phyloP scores from a whole-genome alignment of 2,329 filamentous ascomycete genomes.

The Lomentospora prolificans region DNA sequence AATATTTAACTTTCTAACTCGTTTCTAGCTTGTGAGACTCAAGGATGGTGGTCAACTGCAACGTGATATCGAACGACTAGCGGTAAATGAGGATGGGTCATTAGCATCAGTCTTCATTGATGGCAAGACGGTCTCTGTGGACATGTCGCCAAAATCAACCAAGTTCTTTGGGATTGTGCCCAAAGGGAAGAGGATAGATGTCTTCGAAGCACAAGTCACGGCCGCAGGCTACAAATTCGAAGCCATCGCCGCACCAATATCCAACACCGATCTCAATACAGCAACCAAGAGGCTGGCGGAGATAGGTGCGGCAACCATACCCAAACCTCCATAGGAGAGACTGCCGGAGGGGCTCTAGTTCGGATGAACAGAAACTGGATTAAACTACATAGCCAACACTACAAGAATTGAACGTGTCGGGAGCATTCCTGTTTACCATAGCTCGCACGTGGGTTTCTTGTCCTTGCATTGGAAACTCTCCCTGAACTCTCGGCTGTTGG shows the following conservation, averaged over 20 bases:
- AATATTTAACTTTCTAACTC: not conserved
- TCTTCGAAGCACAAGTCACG: not conserved
- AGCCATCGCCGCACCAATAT: not conserved
- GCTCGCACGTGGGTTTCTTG: constrained; percentile 57
- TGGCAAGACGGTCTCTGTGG: not conserved
- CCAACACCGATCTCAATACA: not conserved
- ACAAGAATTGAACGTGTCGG: not conserved
- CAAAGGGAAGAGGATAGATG: not conserved
- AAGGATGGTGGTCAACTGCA: not conserved
- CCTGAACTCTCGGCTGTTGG: constrained; percentile 57
- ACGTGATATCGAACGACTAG: not conserved
- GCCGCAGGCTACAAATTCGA: not conserved
- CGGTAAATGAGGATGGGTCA: not conserved
- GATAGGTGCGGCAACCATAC: not conserved
- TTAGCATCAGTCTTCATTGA: not conserved
- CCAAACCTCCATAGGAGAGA: not conserved
- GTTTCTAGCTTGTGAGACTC: not conserved
- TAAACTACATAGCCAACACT: not conserved
- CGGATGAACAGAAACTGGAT: too few species aligned
- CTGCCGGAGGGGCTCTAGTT: too few species aligned
- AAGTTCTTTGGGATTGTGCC: not conserved
- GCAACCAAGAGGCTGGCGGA: not conserved
- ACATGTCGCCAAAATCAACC: not conserved
- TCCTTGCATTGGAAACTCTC: constrained; percentile 56
- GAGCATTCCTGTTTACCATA: constrained; percentile 59